Conservation (phyloP, 2,329 filamentous ascomycete genomes). For the Teratosphaeria epicoccoides region DNA sequence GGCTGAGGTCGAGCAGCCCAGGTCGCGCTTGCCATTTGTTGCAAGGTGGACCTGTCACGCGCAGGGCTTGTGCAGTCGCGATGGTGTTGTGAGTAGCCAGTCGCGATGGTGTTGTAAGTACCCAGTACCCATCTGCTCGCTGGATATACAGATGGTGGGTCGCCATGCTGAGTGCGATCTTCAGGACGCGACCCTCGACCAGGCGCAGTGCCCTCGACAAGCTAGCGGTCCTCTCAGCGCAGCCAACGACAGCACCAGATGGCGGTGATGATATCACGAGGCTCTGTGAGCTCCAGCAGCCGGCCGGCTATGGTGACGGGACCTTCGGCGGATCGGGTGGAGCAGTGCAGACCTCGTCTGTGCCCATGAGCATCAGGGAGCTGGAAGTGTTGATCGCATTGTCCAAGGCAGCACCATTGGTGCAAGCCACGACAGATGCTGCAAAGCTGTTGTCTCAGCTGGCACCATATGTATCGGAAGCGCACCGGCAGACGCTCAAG, state of each 20-base stretch:
- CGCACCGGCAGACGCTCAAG: constrained; percentile 66
- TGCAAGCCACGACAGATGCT: constrained; percentile 61
- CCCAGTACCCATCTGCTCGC: too few relatives aligned
- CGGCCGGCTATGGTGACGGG: constrained; percentile 11
- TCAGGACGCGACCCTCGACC: constrained; percentile 23
- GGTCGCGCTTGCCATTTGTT: background rate
- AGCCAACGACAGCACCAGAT: constrained; percentile 20
- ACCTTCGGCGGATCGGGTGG: constrained; percentile 2
- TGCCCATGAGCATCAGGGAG: constrained; percentile 58
- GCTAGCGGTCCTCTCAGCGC: constrained; percentile 38
- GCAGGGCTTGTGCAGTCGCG: background rate
- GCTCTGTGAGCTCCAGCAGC: constrained; percentile 30
- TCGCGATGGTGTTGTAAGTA: background rate
- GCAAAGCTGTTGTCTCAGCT: constrained; percentile 70
- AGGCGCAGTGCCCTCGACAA: constrained; percentile 41
- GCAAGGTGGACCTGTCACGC: background rate
- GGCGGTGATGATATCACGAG: constrained; percentile 27
- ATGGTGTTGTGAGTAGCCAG: background rate
- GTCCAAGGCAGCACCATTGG: constrained; percentile 74
- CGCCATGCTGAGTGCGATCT: constrained; percentile 12
- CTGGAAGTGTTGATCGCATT: constrained; percentile 84
- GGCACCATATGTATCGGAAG: constrained; percentile 74
- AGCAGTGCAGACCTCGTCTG: constrained; percentile 12
- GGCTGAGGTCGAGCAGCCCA: background rate
- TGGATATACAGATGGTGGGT: too few relatives aligned